Conservation (phyloP, 495 filamentous ascomycete species). For the Neurospora sp. region DNA sequence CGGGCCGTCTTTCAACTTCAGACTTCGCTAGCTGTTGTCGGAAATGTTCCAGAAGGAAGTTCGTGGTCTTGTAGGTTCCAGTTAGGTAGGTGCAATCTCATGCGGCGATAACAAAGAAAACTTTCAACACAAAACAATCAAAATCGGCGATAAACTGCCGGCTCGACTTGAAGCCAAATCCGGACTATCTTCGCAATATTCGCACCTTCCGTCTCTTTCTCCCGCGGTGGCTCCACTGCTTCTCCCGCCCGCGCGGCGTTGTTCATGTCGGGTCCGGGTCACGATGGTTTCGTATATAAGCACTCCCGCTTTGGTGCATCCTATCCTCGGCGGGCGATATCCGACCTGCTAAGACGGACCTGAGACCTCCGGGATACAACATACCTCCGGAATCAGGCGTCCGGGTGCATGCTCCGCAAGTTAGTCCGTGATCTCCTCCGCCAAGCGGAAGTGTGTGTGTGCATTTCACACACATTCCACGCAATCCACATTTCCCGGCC, state of each 20-base stretch:
- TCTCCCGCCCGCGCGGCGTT: background rate
- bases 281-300: background rate
- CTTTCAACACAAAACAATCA: background rate
- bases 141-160: background rate
- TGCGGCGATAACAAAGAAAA: background rate
- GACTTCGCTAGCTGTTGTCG: background rate
- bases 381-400: background rate
- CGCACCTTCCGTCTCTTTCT: background rate
- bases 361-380: background rate
- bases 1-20: background rate
- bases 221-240: background rate
- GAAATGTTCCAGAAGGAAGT: background rate
- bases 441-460: no score
- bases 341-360: background rate
- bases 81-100: background rate
- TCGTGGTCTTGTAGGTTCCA: background rate
- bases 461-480: background rate
- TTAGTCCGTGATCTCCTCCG: background rate
- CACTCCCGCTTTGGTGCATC: background rate
- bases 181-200: background rate
- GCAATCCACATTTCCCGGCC: background rate
- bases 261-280: background rate
- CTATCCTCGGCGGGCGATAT: background rate
- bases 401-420: background rate
- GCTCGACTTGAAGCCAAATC: background rate